These are phyloP conservation scores for Aristolochia fimbriata DNA, from an alignment of 164 flowering plant species.

Conservation along the genomic window DNA sequence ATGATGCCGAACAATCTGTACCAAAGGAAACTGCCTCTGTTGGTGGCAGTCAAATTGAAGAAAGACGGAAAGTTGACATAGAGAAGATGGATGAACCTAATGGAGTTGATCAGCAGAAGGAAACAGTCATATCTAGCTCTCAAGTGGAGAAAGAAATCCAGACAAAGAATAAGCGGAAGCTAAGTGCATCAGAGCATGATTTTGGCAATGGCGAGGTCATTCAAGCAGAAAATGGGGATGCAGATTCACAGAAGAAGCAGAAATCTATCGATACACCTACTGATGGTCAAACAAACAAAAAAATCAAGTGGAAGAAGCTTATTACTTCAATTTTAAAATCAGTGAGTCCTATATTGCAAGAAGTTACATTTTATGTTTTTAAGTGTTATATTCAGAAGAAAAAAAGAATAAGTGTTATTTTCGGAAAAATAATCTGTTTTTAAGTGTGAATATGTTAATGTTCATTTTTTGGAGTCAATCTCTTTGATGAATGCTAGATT, in stretches of 20 bases:
- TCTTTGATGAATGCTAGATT: no score
- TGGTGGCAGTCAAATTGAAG: slow-evolving; percentile 11
- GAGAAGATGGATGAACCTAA: slow-evolving; percentile 14
- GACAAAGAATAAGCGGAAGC: slow-evolving; percentile 52
- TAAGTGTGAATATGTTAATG: no score
- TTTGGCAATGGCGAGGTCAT: slow-evolving; percentile 39
- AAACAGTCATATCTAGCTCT: slow-evolving; percentile 2
- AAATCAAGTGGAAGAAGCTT: slow-evolving; percentile 84
- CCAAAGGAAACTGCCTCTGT: slow-evolving; percentile 15
- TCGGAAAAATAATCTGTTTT: no score
- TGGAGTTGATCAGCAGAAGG: slow-evolving; percentile 19
- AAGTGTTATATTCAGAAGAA: no score
- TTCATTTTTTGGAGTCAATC: no score
- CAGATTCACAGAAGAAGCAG: slow-evolving; percentile 18
- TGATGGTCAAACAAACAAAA: slow-evolving; percentile 16
- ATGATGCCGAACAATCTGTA: slow-evolving; percentile 29
- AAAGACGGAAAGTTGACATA: background rate
- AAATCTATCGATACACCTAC: slow-evolving; percentile 1
- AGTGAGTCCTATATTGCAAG: slow-evolving; percentile 21
- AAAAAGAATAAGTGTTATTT: no score
- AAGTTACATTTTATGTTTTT: no score
- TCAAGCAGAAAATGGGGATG: slow-evolving; percentile 23
- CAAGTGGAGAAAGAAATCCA: slow-evolving; percentile 26
- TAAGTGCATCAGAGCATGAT: slow-evolving; percentile 22
- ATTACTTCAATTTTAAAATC: slow-evolving; percentile 57